Evolutionary conservation across 2,329 filamentous ascomycete genomes (phyloP).

Genomic region (Zarea fungicola): DNA sequence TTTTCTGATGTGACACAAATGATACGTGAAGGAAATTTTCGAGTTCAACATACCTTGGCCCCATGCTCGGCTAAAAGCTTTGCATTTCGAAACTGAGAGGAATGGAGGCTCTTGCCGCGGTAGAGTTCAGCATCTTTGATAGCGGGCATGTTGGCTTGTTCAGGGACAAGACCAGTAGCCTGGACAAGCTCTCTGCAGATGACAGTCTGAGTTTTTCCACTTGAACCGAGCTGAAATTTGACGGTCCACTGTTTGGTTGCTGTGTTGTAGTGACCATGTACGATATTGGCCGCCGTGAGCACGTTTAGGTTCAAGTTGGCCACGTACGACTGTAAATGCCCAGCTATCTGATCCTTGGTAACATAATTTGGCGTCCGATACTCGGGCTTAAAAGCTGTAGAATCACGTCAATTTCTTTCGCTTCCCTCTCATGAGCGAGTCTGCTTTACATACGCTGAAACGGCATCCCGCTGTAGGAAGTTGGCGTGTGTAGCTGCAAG

Average conservation of each 20-base stretch:
- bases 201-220: not conserved
- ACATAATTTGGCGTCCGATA: no score
- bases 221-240: not conserved
- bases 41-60: not conserved
- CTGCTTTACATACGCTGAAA: not conserved
- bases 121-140: not conserved
- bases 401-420: no score
- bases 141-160: not conserved
- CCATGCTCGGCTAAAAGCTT: not conserved
- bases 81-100: not conserved
- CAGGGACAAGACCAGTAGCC: not conserved
- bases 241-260: not conserved
- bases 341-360: no score
- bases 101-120: not conserved
- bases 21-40: not conserved
- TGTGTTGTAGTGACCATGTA: not conserved
- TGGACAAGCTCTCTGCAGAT: not conserved
- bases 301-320: not conserved
- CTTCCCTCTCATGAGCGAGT: no score
- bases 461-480: constrained; percentile 23
- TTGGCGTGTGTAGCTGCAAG: constrained; percentile 35
- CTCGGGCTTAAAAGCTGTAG: no score
- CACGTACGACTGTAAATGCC: no score
- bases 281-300: not conserved
- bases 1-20: not conserved